phyloP scores from a whole-genome alignment of 2,329 filamentous ascomycete genomes.

The Onygenales sp. region DNA sequence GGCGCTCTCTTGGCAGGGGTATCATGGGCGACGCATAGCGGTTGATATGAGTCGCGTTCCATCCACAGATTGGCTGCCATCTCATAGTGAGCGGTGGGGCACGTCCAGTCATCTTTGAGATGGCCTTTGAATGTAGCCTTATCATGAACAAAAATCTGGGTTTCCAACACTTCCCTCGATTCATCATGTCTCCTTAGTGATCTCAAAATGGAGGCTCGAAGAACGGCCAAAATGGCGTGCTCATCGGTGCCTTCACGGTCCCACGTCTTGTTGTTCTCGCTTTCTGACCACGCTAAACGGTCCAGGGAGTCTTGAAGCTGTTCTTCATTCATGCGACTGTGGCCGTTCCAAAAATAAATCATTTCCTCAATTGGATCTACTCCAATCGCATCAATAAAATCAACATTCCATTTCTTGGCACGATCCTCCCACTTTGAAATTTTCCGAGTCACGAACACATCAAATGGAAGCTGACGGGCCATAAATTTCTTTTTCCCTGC shows the following conservation, averaged over 20 bases:
- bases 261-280: conserved; percentile 43
- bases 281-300: conserved; percentile 58
- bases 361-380: conserved; percentile 79
- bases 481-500: conserved; percentile 85
- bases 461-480: conserved; percentile 80
- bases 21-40: conserved; percentile 1
- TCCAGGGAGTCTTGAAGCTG: conserved; percentile 56
- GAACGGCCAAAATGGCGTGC: conserved; percentile 55
- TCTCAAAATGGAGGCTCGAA: conserved; percentile 57
- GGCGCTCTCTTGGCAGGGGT: background rate
- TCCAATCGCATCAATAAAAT: conserved; percentile 71
- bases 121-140: conserved; percentile 43
- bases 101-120: conserved; percentile 47
- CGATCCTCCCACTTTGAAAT: conserved; percentile 79
- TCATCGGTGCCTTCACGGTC: conserved; percentile 48
- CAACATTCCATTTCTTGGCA: conserved; percentile 55
- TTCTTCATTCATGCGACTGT: conserved; percentile 62
- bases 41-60: conserved; percentile 40
- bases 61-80: conserved; percentile 74
- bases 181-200: conserved; percentile 54
- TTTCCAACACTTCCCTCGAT: conserved; percentile 55
- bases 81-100: conserved; percentile 77
- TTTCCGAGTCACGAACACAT: conserved; percentile 75
- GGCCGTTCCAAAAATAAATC: conserved; percentile 88
- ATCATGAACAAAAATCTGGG: conserved; percentile 53